Evolutionary conservation across 2,329 filamentous ascomycete genomes (phyloP), one percentile per base, ranked within the genome.

Genomic region (Colletotrichum camelliae): DNA sequence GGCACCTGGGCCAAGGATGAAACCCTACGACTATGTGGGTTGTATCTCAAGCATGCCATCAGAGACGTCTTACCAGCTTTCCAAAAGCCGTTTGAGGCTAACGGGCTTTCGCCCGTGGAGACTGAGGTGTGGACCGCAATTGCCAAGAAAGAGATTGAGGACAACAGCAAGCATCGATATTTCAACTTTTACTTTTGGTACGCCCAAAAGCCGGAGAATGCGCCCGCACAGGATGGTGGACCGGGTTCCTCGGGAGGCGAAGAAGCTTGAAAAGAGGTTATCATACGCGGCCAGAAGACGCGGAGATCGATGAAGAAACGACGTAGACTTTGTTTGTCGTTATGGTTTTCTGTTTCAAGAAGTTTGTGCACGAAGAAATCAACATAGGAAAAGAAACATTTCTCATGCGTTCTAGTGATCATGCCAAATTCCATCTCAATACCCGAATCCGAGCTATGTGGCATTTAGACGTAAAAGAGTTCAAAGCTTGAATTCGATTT

Each of bases 1-100:
- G 87, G 86, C 1, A 80, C 83, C 3, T 89, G 88, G 88, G 78
- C 86, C 16, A 81, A 80, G 39, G 86, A 88, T 72, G 83, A 83
- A 80, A 76, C 27, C 21, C 80, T 86, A 31, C 84, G 86, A 68
- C 83, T 84, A 5, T 80, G 88, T 2, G 88, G 88, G 4, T 80
- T 86, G 35, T 84, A 88, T 74, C 88, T 87, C 85, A 84, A 86
- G 71, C 83, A 84, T 12, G 84, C 85, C 35, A 81, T 88, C 15
- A 31, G 82, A 24, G 85, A 88, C 35, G 83, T 85, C 7, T 83
- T 89, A 2, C 85, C 85, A 52, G 85, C 86, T 0, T 82, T 87
- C 2, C 81, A 84, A 7, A 86, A 86, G 68, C 87, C 87, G 1
- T 80, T 88, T 57, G 81, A 79, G 13, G 85, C 85, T 2, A 78